These are phyloP conservation scores for Polysphondylium violaceum DNA, from an alignment of 78 protist species.

Conservation along the genomic window DNA sequence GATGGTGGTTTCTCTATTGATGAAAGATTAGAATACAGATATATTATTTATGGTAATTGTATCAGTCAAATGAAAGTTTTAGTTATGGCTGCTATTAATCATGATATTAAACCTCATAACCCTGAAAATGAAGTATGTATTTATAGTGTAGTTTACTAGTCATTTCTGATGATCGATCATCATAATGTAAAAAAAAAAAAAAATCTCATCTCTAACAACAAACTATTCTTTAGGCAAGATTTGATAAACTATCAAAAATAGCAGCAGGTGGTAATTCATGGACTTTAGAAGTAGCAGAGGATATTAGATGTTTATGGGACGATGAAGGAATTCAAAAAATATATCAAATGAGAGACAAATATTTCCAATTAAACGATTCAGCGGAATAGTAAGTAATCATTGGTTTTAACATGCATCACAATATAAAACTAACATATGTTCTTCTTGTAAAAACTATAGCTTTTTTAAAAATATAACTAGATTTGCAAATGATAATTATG, in stretches of 20 bases:
- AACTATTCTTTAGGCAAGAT: slow-evolving; percentile 49
- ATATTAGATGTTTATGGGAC: slow-evolving; percentile 68
- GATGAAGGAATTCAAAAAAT: slow-evolving; percentile 68
- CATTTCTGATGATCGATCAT: too few relatives aligned
- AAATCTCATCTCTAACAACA: neutral
- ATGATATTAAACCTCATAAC: slow-evolving; percentile 21
- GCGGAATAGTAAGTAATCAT: slow-evolving; percentile 80
- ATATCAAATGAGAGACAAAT: slow-evolving; percentile 42
- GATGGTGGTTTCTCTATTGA: slow-evolving; percentile 81
- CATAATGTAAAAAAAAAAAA: neutral
- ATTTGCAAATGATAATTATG: slow-evolving; percentile 66
- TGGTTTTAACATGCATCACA: neutral
- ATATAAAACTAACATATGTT: neutral
- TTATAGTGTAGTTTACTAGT: too few relatives aligned
- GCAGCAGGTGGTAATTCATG: slow-evolving; percentile 80
- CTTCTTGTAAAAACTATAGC: neutral
- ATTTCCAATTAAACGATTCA: slow-evolving; percentile 78
- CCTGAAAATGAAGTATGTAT: slow-evolving; percentile 58
- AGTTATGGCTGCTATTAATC: slow-evolving; percentile 45
- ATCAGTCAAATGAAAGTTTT: slow-evolving; percentile 84
- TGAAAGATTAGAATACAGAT: slow-evolving; percentile 73
- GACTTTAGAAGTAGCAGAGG: slow-evolving; percentile 71
- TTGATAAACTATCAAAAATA: slow-evolving; percentile 59
- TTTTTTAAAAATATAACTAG: slow-evolving; percentile 73
- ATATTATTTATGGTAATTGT: slow-evolving; percentile 80